Conservation (phyloP, 345 rosid species). For the Mallotus nudiflorus region DNA sequence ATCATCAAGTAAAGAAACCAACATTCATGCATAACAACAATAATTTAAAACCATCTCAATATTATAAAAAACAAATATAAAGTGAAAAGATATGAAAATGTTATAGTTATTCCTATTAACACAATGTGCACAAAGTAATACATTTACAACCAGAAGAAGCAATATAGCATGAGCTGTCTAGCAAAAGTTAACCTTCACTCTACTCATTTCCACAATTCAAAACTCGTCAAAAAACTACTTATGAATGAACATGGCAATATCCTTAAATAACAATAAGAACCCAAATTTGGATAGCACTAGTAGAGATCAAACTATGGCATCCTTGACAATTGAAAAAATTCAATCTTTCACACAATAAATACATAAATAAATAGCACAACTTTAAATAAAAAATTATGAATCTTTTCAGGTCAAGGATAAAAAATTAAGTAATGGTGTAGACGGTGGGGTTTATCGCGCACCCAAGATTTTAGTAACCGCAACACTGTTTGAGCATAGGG, state of each 20-base stretch:
- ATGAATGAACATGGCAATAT: conserved; percentile 10
- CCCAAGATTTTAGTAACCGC: too few relatives aligned
- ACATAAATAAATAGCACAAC: not conserved
- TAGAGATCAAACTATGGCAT: conserved; percentile 37
- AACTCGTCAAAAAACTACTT: conserved; percentile 21
- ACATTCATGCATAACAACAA: too few relatives aligned
- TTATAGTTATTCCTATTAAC: conserved; percentile 59
- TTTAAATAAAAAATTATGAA: conserved; percentile 19
- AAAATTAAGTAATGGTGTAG: too few relatives aligned
- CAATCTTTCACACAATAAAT: conserved; percentile 12
- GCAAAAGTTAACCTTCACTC: conserved; percentile 28
- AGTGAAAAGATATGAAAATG: too few relatives aligned
- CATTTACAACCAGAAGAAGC: conserved; percentile 33
- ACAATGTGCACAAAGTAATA: conserved; percentile 32
- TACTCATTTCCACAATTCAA: conserved; percentile 31
- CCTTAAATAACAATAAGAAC: conserved; percentile 17
- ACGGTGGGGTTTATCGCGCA: too few relatives aligned
- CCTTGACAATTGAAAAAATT: conserved; percentile 2
- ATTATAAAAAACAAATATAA: too few relatives aligned
- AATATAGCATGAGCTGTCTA: conserved; percentile 32
- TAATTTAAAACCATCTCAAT: too few relatives aligned
- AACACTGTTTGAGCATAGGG: too few relatives aligned
- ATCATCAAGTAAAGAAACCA: too few relatives aligned
- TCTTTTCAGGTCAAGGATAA: not conserved
- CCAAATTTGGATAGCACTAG: conserved; percentile 9